Evolutionary conservation across 352 stramenopile species (phyloP).

Genomic region (Blastocystis sp.): DNA sequence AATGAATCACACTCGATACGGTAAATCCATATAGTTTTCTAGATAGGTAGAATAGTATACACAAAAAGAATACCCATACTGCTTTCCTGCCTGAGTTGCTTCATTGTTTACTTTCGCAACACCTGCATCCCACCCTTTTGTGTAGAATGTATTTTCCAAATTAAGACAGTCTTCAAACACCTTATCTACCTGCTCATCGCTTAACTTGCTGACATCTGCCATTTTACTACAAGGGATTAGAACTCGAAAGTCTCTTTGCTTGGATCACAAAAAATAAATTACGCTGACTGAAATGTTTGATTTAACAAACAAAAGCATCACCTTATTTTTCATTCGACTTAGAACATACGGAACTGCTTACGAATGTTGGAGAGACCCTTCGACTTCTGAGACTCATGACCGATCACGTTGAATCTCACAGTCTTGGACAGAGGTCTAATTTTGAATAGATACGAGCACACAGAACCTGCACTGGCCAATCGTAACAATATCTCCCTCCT

Average conservation of each 20-base stretch:
- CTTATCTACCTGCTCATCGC: neutral
- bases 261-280: neutral
- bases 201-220: neutral
- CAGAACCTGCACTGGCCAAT: constrained; percentile 87
- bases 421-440: constrained; percentile 96
- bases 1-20: neutral
- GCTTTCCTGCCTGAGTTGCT: neutral
- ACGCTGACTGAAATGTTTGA: neutral
- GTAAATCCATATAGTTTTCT: constrained; percentile 34
- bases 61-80: constrained; percentile 3
- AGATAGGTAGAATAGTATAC: neutral
- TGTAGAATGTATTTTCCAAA: constrained; percentile 26
- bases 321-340: constrained; percentile 64
- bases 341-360: constrained; percentile 99
- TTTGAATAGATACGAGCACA: neutral
- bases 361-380: constrained; percentile 66
- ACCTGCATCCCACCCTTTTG: neutral
- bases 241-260: neutral
- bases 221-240: neutral
- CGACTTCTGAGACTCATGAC: constrained; percentile 32
- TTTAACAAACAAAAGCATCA: constrained; percentile 10
- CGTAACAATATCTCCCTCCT: constrained; percentile 97
- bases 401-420: constrained; percentile 69
- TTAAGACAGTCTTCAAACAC: constrained; percentile 11
- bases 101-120: neutral